A percentile compares a stretch with the other conserved stretches of the same genome.
phyloP scores from a whole-genome alignment of 768 basidiomycete species.

The Boletus rubropictus region DNA sequence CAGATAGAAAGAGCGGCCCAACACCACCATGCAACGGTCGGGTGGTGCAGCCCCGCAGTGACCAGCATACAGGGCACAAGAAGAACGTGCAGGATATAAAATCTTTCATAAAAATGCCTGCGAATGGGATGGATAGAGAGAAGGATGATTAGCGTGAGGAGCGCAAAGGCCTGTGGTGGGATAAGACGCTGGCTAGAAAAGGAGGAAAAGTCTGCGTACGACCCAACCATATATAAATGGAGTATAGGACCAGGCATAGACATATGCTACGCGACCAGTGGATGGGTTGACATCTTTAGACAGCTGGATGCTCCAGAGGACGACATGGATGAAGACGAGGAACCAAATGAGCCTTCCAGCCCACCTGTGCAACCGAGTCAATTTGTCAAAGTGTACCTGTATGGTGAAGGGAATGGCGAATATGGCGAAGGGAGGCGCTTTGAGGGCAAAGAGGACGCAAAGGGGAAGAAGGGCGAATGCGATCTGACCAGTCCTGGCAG shows the following conservation, averaged over 20 bases:
- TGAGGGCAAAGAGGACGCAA: constrained; percentile 65
- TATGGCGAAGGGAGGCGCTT: constrained; percentile 64
- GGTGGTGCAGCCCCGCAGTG: constrained; percentile 62
- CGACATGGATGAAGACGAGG: constrained; percentile 53
- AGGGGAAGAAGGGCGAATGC: constrained; percentile 70
- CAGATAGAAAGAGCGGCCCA: constrained; percentile 57
- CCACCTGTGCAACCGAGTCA: constrained; percentile 68
- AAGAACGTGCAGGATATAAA: constrained; percentile 60
- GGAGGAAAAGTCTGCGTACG: constrained; percentile 31
- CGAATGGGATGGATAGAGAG: constrained; percentile 49
- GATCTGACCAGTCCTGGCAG: constrained; percentile 61
- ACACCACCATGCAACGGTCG: constrained; percentile 62
- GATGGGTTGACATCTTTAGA: constrained; percentile 41
- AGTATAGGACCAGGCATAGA: constrained; percentile 51
- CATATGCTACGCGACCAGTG: constrained; percentile 39
- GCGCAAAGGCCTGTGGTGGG: constrained; percentile 44
- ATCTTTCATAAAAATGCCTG: constrained; percentile 51
- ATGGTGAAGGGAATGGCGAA: constrained; percentile 57
- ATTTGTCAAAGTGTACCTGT: constrained; percentile 71
- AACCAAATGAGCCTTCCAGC: constrained; percentile 65
- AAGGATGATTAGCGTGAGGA: constrained; percentile 49
- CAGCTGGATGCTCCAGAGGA: constrained; percentile 66
- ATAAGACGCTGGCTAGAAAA: constrained; percentile 3
- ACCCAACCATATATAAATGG: constrained; percentile 61
- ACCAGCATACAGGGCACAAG: constrained; percentile 59